phyloP scores from a whole-genome alignment of 2,329 filamentous ascomycete genomes.

The Curvularia lunata region DNA sequence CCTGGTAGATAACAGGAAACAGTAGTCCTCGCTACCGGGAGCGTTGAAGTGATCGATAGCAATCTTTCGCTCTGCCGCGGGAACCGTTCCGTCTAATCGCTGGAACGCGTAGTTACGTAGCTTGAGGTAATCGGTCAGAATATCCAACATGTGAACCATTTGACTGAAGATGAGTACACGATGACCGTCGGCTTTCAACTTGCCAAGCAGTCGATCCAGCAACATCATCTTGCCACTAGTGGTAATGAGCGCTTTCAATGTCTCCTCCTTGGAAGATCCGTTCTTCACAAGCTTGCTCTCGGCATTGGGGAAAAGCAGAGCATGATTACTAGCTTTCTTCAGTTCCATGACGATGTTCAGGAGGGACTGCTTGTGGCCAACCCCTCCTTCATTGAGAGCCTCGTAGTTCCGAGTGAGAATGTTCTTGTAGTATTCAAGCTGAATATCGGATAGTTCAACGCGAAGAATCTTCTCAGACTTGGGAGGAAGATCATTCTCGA shows the following conservation, averaged over 20 bases:
- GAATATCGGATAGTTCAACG: constrained; percentile 93
- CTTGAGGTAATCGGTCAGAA: constrained; percentile 91
- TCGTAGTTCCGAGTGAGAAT: constrained; percentile 96
- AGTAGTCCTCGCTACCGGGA: constrained; percentile 94
- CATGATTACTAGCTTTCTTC: constrained; percentile 98
- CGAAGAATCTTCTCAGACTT: constrained; percentile 99
- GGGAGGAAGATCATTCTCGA: constrained; percentile 92
- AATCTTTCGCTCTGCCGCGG: constrained; percentile 83
- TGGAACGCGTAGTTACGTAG: constrained; percentile 95
- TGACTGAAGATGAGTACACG: constrained; percentile 98
- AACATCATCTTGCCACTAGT: constrained; percentile 99
- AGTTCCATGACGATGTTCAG: constrained; percentile 99
- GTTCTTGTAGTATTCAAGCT: constrained; percentile 98
- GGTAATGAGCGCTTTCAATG: constrained; percentile 89
- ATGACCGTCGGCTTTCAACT: constrained; percentile 91
- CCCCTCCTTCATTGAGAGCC: constrained; percentile 86
- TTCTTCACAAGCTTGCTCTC: constrained; percentile 87
- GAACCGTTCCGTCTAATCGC: constrained; percentile 92
- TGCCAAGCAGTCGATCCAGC: constrained; percentile 90
- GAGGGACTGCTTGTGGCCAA: constrained; percentile 90
- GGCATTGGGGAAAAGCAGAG: constrained; percentile 95
- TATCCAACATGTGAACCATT: constrained; percentile 99
- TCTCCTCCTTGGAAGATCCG: constrained; percentile 82
- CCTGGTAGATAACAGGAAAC: constrained; percentile 91
- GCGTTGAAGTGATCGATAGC: constrained; percentile 99